A percentile compares a stretch with the other conserved stretches of the same genome.
Evolutionary conservation across 2,329 filamentous ascomycete species (phyloP).

Genomic region (Hypoxylon sp.): DNA sequence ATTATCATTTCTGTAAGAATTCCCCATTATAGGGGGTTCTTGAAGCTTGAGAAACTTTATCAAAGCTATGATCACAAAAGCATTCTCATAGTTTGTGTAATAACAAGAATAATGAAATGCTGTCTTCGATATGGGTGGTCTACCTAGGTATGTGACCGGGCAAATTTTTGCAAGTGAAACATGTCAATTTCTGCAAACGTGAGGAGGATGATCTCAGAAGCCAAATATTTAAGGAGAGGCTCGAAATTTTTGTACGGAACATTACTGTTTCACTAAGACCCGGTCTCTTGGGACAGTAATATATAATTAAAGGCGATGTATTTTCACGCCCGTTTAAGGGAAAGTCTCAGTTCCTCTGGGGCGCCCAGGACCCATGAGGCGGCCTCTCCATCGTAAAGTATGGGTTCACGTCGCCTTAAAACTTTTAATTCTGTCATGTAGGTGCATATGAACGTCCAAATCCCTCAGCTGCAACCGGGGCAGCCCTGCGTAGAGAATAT

Average conservation of each 20-base stretch:
- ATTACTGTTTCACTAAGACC: neutral
- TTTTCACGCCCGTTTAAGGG: neutral
- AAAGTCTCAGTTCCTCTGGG: neutral
- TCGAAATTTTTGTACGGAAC: neutral
- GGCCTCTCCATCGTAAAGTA: neutral
- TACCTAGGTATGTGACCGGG: neutral
- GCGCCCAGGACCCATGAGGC: neutral
- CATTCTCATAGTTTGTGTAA: neutral
- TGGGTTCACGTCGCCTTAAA: neutral
- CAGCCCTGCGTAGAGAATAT: neutral
- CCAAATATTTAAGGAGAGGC: neutral
- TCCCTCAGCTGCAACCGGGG: neutral
- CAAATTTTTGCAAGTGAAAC: neutral
- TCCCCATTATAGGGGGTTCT: neutral
- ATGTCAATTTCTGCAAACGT: neutral
- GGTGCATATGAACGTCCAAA: neutral
- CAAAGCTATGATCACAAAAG: neutral
- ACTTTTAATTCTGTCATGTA: neutral
- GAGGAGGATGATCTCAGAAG: neutral
- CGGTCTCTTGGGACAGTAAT: neutral
- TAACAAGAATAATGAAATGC: neutral
- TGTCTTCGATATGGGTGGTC: neutral
- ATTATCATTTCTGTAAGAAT: neutral
- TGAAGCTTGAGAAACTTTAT: neutral
- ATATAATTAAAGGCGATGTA: neutral